Evolutionary conservation across 2,329 filamentous ascomycete genomes (phyloP).

Genomic region (Reticulascus tulasneorum): DNA sequence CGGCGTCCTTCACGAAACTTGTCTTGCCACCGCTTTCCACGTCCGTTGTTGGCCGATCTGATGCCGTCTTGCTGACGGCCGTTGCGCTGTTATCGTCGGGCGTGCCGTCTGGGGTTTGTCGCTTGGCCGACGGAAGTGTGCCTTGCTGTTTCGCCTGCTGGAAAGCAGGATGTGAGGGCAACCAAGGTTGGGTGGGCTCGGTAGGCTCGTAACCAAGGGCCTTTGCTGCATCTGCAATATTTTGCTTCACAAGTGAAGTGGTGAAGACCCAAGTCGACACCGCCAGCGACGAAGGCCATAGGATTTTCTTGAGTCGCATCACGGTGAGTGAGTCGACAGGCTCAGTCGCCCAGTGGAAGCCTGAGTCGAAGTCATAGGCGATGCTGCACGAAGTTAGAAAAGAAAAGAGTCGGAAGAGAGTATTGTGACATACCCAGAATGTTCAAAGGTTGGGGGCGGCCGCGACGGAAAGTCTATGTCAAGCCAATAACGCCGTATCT

Average conservation of each 20-base stretch:
- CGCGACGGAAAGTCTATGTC: constrained; percentile 56
- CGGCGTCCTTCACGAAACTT: constrained; percentile 15
- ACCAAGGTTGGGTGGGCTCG: background rate
- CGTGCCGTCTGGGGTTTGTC: constrained; percentile 13
- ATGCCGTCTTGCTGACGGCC: constrained; percentile 8
- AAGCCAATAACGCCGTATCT: constrained; percentile 52
- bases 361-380: constrained; percentile 30
- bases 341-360: constrained; percentile 44
- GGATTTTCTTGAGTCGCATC: constrained; percentile 39
- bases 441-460: constrained; percentile 56
- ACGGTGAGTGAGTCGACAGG: constrained; percentile 45
- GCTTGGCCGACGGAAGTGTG: constrained; percentile 6
- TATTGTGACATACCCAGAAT: constrained; percentile 57
- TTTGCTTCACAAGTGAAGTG: constrained; percentile 42
- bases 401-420: background rate
- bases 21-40: constrained; percentile 12
- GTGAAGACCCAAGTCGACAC: constrained; percentile 49
- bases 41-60: constrained; percentile 2
- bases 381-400: too few relatives aligned
- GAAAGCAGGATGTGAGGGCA: too few relatives aligned
- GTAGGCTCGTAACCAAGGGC: constrained; percentile 39
- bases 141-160: constrained; percentile 6
- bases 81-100: constrained; percentile 8
- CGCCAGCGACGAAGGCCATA: constrained; percentile 51
- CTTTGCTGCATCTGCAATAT: constrained; percentile 37